Conservation (phyloP, 352 stramenopile genomes). For the Aphanomyces stellatus region DNA sequence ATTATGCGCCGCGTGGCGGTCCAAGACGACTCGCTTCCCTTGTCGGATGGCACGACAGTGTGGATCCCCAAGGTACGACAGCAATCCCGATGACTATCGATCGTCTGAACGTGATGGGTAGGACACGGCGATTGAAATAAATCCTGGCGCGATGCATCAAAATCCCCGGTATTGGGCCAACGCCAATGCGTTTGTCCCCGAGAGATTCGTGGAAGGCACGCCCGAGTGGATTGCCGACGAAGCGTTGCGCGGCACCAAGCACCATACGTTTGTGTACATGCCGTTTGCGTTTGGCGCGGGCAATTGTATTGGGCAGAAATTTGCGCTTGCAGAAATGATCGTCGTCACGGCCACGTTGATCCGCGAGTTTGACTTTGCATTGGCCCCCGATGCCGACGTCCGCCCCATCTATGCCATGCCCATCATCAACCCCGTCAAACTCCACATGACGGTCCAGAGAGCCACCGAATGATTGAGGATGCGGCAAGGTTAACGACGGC, state of each 20-base stretch:
- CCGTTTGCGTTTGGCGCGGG: not conserved
- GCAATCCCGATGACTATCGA: too few species aligned
- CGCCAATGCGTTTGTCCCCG: not conserved
- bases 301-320: constrained; percentile 10
- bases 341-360: not conserved
- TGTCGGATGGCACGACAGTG: not conserved
- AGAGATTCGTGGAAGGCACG: not conserved
- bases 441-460: not conserved
- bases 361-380: not conserved
- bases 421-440: not conserved
- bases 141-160: not conserved
- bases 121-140: not conserved
- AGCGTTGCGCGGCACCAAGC: not conserved
- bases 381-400: not conserved
- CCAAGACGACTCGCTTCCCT: constrained; percentile 3
- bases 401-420: not conserved
- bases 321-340: constrained; percentile 9
- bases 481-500: too few species aligned
- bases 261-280: constrained; percentile 13
- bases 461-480: too few species aligned
- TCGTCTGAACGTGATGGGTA: too few species aligned
- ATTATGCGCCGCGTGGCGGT: constrained; percentile 21
- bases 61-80: constrained; percentile 22
- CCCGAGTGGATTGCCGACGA: not conserved
- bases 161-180: constrained; percentile 1